Percentiles rank a stretch among this genome's conserved stretches.
Evolutionary conservation across 352 stramenopile species (phyloP).

Genomic region (Phytophthora palmivora): DNA sequence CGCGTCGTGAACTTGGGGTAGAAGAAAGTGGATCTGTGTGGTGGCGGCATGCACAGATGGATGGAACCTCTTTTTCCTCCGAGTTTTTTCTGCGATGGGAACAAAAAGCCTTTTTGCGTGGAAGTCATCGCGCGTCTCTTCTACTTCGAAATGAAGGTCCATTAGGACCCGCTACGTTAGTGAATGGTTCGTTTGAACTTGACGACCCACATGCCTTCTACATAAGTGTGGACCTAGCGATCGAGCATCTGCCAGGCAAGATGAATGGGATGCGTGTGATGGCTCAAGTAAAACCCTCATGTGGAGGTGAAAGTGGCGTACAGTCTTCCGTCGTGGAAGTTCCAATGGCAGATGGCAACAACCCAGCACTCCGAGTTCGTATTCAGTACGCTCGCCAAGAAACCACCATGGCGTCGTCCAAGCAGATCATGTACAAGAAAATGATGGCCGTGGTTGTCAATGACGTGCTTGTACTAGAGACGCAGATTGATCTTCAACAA

Average conservation of each 20-base stretch:
- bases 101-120: conserved; percentile 21
- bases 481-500: conserved; percentile 57
- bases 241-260: conserved; percentile 34
- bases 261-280: conserved; percentile 40
- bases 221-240: conserved; percentile 35
- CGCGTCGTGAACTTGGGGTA: conserved; percentile 2
- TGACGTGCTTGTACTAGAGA: conserved; percentile 53
- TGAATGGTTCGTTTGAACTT: conserved; percentile 50
- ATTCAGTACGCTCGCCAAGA: conserved; percentile 61
- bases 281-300: conserved; percentile 42
- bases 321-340: conserved; percentile 42
- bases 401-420: conserved; percentile 31
- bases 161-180: conserved; percentile 32
- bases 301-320: conserved; percentile 37
- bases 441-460: conserved; percentile 54
- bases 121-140: conserved; percentile 36
- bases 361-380: conserved; percentile 39
- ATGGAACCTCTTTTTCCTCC: conserved; percentile 45
- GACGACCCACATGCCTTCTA: conserved; percentile 33
- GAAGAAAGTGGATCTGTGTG: conserved; percentile 47
- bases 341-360: conserved; percentile 15
- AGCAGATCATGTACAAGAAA: conserved; percentile 62
- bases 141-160: conserved; percentile 47
- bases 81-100: conserved; percentile 50
- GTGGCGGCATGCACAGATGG: conserved; percentile 58